Evolutionary conservation across 164 flowering plant genomes (phyloP).

Genomic region (Aristolochia californica): DNA sequence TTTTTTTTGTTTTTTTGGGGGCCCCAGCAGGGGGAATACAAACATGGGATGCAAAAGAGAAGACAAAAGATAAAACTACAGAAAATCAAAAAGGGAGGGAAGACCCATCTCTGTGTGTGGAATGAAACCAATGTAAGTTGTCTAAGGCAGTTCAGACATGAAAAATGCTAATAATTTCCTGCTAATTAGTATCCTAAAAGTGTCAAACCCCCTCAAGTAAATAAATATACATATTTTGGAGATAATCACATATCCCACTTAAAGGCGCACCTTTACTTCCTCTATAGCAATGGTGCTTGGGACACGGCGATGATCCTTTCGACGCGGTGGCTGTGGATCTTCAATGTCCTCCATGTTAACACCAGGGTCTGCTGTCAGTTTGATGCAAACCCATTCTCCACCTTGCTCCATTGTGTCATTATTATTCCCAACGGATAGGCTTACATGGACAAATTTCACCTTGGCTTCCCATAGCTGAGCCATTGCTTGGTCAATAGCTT

Average conservation of each 20-base stretch:
- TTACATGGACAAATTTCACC: slow-evolving; percentile 70
- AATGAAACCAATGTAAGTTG: too few relatives aligned
- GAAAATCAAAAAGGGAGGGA: too few relatives aligned
- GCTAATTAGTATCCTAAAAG: too few relatives aligned
- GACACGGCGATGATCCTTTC: slow-evolving; percentile 94
- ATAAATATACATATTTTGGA: not conserved
- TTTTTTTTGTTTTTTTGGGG: too few relatives aligned
- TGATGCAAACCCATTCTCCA: slow-evolving; percentile 74
- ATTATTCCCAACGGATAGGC: slow-evolving; percentile 46
- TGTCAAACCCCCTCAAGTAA: too few relatives aligned
- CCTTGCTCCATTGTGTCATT: slow-evolving; percentile 22
- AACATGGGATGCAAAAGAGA: too few relatives aligned
- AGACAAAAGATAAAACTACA: too few relatives aligned
- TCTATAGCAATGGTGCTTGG: slow-evolving; percentile 98
- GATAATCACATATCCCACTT: slow-evolving; percentile 14
- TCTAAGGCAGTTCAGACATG: too few relatives aligned
- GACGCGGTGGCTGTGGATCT: slow-evolving; percentile 65
- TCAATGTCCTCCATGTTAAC: slow-evolving; percentile 80
- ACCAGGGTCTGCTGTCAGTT: slow-evolving; percentile 82
- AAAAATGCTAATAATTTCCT: too few relatives aligned
- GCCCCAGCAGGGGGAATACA: too few relatives aligned
- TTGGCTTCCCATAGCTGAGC: slow-evolving; percentile 76
- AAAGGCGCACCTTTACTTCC: slow-evolving; percentile 83
- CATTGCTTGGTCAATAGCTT: slow-evolving; percentile 98
- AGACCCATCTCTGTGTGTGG: too few relatives aligned